Evolutionary conservation across 2,329 filamentous ascomycete genomes (phyloP), one percentile per base, ranked within the genome.

Genomic region (Fusarium sterilihyphosum): DNA sequence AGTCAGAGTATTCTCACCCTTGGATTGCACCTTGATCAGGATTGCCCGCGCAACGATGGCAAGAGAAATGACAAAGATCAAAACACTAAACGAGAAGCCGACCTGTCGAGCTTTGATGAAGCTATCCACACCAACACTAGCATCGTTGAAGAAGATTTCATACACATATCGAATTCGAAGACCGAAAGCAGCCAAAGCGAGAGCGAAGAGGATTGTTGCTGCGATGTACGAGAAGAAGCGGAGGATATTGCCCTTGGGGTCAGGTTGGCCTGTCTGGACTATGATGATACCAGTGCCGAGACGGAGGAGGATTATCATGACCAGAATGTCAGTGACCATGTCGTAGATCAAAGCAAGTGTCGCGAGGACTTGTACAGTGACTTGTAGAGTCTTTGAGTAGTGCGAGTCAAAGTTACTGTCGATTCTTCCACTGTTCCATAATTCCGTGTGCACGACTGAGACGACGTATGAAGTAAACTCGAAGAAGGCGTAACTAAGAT

Each of bases 261-360:
- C 57, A 11, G 61, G 22, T 1, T 53, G 56, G 8, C 71, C 73
- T 5, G 63, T 61, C 7, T 77, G 64, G 0, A 70, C 73, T 17
- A 77, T 62, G 47, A 69, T 54, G 43, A 78, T 76, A 14, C 76
- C 79, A 3, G 54, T 70, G 26, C 69, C 67, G 3, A 81, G 60
- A 53, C 69, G 64, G 5, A 79, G 61, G 12, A 81, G 70, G n/a
- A 76, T 67, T 14, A 81, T 44, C 46, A 80, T 73, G 22, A 75
- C 29, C 31, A 79, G 52, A 13, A 78, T 65, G 1, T 79, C 71
- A 31, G 61, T 53, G 8, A 75, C 12, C 47, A 53, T 54, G 6
- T 75, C 65, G 29, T 59, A 58, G 4, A 71, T 22, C 11, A 49
- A 38, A 2, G 49, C 43, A 13, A 74, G n/a, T 2, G 16, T 46